Percentiles rank a stretch among this genome's conserved stretches.
Conservation (phyloP, 2,329 filamentous ascomycete genomes). For the Apiospora aurea region DNA sequence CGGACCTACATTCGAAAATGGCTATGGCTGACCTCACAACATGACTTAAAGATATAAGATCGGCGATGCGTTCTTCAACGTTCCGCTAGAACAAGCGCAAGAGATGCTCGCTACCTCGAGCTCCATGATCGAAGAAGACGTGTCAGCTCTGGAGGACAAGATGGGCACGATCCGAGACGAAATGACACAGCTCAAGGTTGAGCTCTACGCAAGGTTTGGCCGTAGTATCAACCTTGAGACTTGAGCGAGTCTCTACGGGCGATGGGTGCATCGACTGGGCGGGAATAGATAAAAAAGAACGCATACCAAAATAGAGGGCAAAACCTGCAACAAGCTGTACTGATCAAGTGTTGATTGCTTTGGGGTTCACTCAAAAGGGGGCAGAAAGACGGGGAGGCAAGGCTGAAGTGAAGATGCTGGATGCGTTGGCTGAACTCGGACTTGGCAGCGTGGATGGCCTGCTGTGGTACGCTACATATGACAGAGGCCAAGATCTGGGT, state of each 20-base stretch:
- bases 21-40: slow-evolving; percentile 17
- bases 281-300: background rate
- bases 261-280: background rate
- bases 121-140: slow-evolving; percentile 77
- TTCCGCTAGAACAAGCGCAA: slow-evolving; percentile 85
- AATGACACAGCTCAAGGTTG: slow-evolving; percentile 88
- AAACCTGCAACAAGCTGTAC: background rate
- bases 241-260: slow-evolving; percentile 50
- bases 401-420: background rate
- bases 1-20: slow-evolving; percentile 22
- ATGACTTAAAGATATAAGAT: slow-evolving; percentile 80
- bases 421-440: background rate
- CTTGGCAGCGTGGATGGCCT: background rate
- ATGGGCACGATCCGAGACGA: slow-evolving; percentile 79
- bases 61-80: slow-evolving; percentile 91
- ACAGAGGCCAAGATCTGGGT: slow-evolving; percentile 7
- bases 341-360: background rate
- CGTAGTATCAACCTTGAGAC: slow-evolving; percentile 97
- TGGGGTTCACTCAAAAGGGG: background rate
- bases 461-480: slow-evolving; percentile 4
- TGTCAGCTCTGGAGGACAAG: slow-evolving; percentile 78
- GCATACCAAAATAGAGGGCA: background rate
- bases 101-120: slow-evolving; percentile 79
- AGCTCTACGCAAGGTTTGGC: slow-evolving; percentile 93
- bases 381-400: background rate